Evolutionary conservation across 305 asterid species (phyloP), one percentile per base, ranked within the genome.

Genomic region (Rubia tinctorum): DNA sequence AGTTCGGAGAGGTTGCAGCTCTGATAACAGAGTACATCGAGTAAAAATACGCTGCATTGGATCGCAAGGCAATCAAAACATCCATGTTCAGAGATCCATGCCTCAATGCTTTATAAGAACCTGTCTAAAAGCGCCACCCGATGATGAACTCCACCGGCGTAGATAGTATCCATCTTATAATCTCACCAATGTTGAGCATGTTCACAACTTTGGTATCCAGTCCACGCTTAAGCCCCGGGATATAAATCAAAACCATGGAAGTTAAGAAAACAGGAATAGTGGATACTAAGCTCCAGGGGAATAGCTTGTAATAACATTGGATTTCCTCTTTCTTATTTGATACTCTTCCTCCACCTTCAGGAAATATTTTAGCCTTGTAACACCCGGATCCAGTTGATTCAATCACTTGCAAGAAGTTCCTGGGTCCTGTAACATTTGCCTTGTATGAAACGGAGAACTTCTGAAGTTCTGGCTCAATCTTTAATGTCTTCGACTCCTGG

Each of bases 131-230:
- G 17, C 92, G 76, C 49, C 92, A 78, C 22, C 97, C 98, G 15
- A 93, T 88, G 77, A 93, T 70, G 76, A 93, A 93, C 84, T 91
- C 96, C 70, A 93, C 97, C 0, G 96, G 98, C 8, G 96, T 89
- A 40, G 93, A 76, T 37, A 93, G 71, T 12, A 78, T 71, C 98
- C 97, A 91, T 79, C 90, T 80, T 69, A 88, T 68, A 72, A 85
- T 27, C 81, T 80, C 78, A 25, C 96, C 98, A 27, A 85, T 42
- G 45, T 58, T 88, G 4, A 88, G 85, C 88, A 85, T 89, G 82
- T 90, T 88, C 7, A 88, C 84, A 9, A 84, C 80, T 78, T 88
- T 88, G 15, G 71, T 72, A 14, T 90, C 93, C 34, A 90, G 72
- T 22, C 73, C 78, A 40, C 76, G 83, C 59, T 83, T 89, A 71